Conservation (phyloP, 2,329 filamentous ascomycete genomes). For the Exophiala spinifera region DNA sequence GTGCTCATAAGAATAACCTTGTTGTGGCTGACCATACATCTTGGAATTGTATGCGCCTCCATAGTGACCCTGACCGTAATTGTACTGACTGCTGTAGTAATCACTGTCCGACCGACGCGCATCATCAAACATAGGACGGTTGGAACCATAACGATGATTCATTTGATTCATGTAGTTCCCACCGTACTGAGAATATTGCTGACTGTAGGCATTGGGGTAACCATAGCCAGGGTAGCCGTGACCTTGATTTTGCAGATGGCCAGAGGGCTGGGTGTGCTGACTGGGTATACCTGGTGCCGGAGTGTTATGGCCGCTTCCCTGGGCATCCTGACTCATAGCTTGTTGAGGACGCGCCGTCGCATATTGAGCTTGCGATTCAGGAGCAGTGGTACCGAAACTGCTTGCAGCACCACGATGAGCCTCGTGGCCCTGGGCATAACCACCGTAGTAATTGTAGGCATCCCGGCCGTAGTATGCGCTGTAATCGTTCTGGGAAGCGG, state of each 20-base stretch:
- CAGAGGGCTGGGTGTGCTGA: slow-evolving; percentile 40
- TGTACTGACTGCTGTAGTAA: slow-evolving; percentile 49
- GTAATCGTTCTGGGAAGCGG: slow-evolving; percentile 68
- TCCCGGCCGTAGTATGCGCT: slow-evolving; percentile 81
- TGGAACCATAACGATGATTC: slow-evolving; percentile 45
- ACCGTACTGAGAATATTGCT: slow-evolving; percentile 54
- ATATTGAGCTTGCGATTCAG: slow-evolving; percentile 58
- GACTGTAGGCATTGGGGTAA: slow-evolving; percentile 42
- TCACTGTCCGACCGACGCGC: slow-evolving; percentile 47
- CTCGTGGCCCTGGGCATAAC: slow-evolving; percentile 69
- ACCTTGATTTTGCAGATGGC: slow-evolving; percentile 47
- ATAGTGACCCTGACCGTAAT: slow-evolving; percentile 48
- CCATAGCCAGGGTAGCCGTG: slow-evolving; percentile 58
- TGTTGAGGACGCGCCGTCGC: slow-evolving; percentile 72
- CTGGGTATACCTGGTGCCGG: slow-evolving; percentile 71
- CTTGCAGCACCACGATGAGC: slow-evolving; percentile 74
- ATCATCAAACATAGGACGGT: slow-evolving; percentile 51
- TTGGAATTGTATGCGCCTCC: slow-evolving; percentile 53
- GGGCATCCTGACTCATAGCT: slow-evolving; percentile 67
- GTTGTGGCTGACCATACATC: slow-evolving; percentile 63
- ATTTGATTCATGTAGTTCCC: slow-evolving; percentile 57
- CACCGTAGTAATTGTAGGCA: slow-evolving; percentile 70
- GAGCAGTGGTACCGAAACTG: slow-evolving; percentile 62
- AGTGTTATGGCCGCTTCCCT: slow-evolving; percentile 86
- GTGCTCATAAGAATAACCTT: slow-evolving; percentile 63